Evolutionary conservation across 768 basidiomycete genomes (phyloP).

Genomic region (Tulasnella sp.): DNA sequence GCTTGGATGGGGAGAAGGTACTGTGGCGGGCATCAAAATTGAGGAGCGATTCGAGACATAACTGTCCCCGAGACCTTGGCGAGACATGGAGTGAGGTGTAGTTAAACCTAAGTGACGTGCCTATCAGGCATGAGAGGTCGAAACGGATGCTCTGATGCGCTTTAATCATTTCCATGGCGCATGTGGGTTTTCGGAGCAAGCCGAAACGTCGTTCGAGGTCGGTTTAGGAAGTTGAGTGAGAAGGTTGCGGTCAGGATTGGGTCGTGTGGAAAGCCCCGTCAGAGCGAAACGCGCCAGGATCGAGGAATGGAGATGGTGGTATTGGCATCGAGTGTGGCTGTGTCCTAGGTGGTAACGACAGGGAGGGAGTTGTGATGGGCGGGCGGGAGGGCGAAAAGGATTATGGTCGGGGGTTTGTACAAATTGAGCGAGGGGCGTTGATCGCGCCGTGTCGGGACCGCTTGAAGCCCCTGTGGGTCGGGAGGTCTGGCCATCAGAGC

Average conservation of each 20-base stretch:
- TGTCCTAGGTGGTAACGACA: background rate
- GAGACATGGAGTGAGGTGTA: too few species aligned
- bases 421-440: background rate
- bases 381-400: background rate
- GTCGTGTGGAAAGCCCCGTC: background rate
- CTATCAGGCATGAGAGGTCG: too few species aligned
- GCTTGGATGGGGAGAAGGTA: too few species aligned
- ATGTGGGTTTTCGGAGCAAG: background rate
- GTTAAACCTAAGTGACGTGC: too few species aligned
- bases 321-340: background rate
- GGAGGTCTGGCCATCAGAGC: background rate
- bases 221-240: background rate
- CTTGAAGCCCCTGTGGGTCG: background rate
- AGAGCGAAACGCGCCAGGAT: background rate
- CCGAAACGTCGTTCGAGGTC: background rate
- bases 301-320: background rate
- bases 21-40: too few species aligned
- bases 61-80: too few species aligned
- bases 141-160: background rate
- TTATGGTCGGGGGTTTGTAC: background rate
- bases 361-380: background rate
- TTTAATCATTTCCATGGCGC: background rate
- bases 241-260: background rate
- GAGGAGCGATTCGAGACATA: too few species aligned
- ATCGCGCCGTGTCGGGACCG: background rate